Conservation (phyloP, 805 yeast genomes). For the Lipomyces oligophaga region DNA sequence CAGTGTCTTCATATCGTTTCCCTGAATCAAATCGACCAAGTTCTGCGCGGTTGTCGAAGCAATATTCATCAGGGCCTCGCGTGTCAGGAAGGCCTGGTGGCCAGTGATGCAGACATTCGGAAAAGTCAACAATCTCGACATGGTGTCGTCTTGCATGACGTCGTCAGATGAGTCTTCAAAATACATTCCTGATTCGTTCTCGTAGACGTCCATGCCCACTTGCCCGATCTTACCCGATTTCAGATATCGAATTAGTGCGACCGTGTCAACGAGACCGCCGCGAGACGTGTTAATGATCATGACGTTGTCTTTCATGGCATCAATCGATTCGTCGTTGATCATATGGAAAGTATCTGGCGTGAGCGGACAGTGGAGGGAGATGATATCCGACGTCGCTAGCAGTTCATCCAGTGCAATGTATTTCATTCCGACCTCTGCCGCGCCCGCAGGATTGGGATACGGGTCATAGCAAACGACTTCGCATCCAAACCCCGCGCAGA, state of each 20-base stretch:
- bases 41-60: constrained; percentile 30
- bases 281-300: constrained; percentile 48
- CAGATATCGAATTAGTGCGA: constrained; percentile 39
- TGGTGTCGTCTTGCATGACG: constrained; percentile 32
- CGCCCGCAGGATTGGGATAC: constrained; percentile 32
- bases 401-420: constrained; percentile 43
- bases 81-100: constrained; percentile 34
- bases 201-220: constrained; percentile 51
- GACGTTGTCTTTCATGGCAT: constrained; percentile 42
- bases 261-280: constrained; percentile 49
- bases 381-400: constrained; percentile 41
- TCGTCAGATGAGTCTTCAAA: constrained; percentile 31
- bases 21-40: constrained; percentile 12
- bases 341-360: constrained; percentile 45
- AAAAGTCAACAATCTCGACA: constrained; percentile 32
- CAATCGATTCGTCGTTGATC: constrained; percentile 41
- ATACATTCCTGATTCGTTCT: constrained; percentile 39
- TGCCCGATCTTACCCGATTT: constrained; percentile 45
- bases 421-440: constrained; percentile 39
- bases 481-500: constrained; percentile 46
- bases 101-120: constrained; percentile 35
- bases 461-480: constrained; percentile 45
- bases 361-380: constrained; percentile 47
- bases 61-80: constrained; percentile 31
- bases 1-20: too few relatives aligned